A percentile compares a stretch with the other conserved stretches of the same genome.
These are phyloP conservation scores for Lipomyces orientalis DNA, from an alignment of 805 yeast genomes.

Conservation along the genomic window DNA sequence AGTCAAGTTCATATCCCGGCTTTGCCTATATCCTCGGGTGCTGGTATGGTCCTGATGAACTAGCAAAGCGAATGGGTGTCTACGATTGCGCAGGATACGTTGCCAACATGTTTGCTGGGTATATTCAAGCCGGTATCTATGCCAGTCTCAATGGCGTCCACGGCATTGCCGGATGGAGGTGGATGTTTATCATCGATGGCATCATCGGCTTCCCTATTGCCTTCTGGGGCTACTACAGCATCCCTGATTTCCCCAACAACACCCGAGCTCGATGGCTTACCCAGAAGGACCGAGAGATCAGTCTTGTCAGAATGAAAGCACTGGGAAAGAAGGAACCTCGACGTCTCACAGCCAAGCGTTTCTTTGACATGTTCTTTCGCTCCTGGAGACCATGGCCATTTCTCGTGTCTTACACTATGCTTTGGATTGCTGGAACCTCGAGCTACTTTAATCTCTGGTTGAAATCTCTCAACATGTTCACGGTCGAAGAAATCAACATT, in stretches of 20 bases:
- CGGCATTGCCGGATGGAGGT: constrained; percentile 46
- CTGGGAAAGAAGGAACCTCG: constrained; percentile 27
- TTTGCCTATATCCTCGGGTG: constrained; percentile 41
- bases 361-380: constrained; percentile 29
- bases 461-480: constrained; percentile 35
- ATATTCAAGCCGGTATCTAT: constrained; percentile 60
- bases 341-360: constrained; percentile 24
- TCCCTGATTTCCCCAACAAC: constrained; percentile 34
- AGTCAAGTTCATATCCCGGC: constrained; percentile 42
- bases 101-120: constrained; percentile 52
- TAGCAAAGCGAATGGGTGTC: constrained; percentile 41
- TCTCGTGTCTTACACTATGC: constrained; percentile 25
- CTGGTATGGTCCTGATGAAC: constrained; percentile 44
- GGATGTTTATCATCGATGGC: constrained; percentile 28
- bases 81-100: constrained; percentile 38
- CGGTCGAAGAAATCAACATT: constrained; percentile 42
- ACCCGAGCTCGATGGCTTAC: constrained; percentile 33
- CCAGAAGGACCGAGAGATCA: constrained; percentile 21
- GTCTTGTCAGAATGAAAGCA: constrained; percentile 24
- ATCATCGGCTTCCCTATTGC: constrained; percentile 24
- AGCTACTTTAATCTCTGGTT: constrained; percentile 44
- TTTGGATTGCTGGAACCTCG: constrained; percentile 22
- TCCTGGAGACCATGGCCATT: constrained; percentile 36
- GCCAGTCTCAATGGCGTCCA: constrained; percentile 52
- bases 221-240: constrained; percentile 27